Evolutionary conservation across 108 stramenopile species (phyloP), one percentile per base, ranked within the genome.

Genomic region (Conticribra weissflogii): DNA sequence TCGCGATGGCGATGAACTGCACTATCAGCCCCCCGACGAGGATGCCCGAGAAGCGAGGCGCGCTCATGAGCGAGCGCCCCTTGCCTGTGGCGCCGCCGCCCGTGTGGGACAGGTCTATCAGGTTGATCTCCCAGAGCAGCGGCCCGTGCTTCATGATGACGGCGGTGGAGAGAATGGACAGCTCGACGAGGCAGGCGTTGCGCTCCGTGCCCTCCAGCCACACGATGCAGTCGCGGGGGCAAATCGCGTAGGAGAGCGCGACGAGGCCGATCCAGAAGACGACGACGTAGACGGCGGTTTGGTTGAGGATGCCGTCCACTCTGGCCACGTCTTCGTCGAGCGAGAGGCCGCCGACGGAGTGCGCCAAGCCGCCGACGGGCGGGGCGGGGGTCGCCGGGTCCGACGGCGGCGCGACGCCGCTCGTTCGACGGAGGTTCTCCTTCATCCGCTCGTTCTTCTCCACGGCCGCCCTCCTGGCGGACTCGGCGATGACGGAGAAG

Each of bases 11-110:
- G 15, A 87, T 51, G 27, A 58, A 49, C 47, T 83, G 81, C 12
- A 81, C 79, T 14, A 57, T 58, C 19, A 85, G 16, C 32, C 81
- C 83, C 3, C 81, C 83, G 12, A 59, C 58, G 45, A 87, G 48
- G 18, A 87, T 59, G 3, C 86, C 86, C 30, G 76, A 70, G 3
- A 72, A 60, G 18, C 44, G 60, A 41, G 71, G 41, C 30, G 16
- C n/a, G n/a, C n/a, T n/a, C n/a, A n/a, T n/a, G n/a, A n/a, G n/a
- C n/a, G n/a, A n/a, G n/a, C n/a, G n/a, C n/a, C n/a, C n/a, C n/a
- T n/a, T n/a, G n/a, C n/a, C n/a, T n/a, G n/a, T n/a, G 9, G 2
- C 58, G 1, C 21, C 59, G n/a, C 17, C n/a, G n/a, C n/a, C n/a
- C n/a, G n/a, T n/a, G 53, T 23, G 3, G 22, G 27, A 2, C 22